A percentile compares a stretch with the other conserved stretches of the same genome.
Conservation (phyloP, 2,329 filamentous ascomycete genomes). For the Diaporthe humulicola region DNA sequence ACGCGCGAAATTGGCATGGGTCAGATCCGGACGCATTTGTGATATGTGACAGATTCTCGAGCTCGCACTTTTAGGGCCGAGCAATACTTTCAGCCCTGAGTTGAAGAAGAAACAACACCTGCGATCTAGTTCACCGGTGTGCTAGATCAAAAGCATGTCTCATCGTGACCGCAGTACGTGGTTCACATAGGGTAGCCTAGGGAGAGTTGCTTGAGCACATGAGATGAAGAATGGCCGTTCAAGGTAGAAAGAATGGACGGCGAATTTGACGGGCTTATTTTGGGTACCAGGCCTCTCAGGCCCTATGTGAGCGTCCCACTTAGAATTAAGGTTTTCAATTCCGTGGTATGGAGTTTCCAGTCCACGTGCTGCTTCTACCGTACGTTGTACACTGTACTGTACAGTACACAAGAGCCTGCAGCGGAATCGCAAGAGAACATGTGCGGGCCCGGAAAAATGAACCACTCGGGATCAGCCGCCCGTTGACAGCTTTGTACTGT, state of each 20-base stretch:
- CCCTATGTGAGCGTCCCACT: constrained; percentile 4
- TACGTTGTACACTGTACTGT: constrained; percentile 5
- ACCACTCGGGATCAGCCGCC: constrained; percentile 24
- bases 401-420: neutral
- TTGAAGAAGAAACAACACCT: constrained; percentile 16
- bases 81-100: constrained; percentile 11
- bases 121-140: constrained; percentile 15
- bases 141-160: constrained; percentile 13
- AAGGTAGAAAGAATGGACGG: neutral
- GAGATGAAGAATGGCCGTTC: neutral
- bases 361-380: constrained; percentile 23
- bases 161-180: constrained; percentile 1
- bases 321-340: constrained; percentile 18
- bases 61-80: constrained; percentile 2
- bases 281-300: neutral
- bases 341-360: constrained; percentile 6
- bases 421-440: constrained; percentile 3
- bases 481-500: constrained; percentile 16
- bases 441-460: constrained; percentile 19
- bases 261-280: neutral
- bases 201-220: neutral
- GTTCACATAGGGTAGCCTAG: neutral
- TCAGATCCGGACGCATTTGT: constrained; percentile 18
- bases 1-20: constrained; percentile 11
- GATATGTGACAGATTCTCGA: constrained; percentile 25